Evolutionary conservation across 139 green algal genomes (phyloP).

Genomic region (Chlamydomonas incerta): DNA sequence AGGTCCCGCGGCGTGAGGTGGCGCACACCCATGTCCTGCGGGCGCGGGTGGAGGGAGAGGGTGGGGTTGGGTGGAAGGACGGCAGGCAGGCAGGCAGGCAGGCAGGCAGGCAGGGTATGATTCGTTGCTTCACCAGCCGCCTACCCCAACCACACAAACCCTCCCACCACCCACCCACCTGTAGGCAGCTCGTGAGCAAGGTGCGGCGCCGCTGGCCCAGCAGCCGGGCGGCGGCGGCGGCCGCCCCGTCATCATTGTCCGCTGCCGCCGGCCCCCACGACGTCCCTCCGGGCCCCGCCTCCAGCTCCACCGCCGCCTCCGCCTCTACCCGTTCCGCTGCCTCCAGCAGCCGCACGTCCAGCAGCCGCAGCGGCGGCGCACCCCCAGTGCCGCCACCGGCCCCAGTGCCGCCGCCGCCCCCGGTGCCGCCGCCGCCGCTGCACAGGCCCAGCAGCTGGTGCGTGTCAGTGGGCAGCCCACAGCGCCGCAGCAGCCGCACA

Average conservation of each 20-base stretch:
- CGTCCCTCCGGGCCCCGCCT: no score
- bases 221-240: no score
- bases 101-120: background rate
- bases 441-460: background rate
- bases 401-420: background rate
- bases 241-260: no score
- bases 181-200: no score
- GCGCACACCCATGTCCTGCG: conserved; percentile 58
- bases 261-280: no score
- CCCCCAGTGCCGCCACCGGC: no score
- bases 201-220: no score
- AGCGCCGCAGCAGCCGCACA: background rate
- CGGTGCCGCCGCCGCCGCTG: background rate
- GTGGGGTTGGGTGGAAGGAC: background rate
- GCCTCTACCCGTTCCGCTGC: background rate
- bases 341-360: conserved; percentile 1
- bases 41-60: background rate
- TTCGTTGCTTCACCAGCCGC: no score
- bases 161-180: no score
- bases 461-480: background rate
- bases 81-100: no score
- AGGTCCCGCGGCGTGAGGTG: conserved; percentile 46
- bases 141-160: background rate
- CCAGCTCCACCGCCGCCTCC: background rate
- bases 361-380: background rate